A percentile compares a stretch with the other conserved stretches of the same genome.
These are phyloP conservation scores for Trypanosoma brucei DNA, from an alignment of 208 protist species.

Conservation along the genomic window DNA sequence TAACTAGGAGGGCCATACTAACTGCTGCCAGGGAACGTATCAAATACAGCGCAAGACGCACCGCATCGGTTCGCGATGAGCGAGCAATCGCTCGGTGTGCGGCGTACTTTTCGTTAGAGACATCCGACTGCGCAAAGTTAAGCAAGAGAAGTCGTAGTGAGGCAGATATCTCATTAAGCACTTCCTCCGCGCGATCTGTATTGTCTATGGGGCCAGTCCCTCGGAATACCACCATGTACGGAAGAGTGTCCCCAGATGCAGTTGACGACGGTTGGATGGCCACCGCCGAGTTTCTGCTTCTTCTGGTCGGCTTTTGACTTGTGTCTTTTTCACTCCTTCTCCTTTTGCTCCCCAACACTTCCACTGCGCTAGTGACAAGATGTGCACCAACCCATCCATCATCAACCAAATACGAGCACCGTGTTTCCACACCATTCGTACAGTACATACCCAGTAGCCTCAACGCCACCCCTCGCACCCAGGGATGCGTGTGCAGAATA, in stretches of 20 bases:
- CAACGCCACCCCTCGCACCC: slow-evolving; percentile 70
- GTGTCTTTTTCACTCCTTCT: not conserved
- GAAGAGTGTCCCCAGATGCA: not conserved
- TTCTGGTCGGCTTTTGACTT: not conserved
- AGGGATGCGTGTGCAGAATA: slow-evolving; percentile 74
- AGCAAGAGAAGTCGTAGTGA: slow-evolving; percentile 28
- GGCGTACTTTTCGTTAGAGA: slow-evolving; percentile 73
- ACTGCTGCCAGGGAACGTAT: slow-evolving; percentile 34
- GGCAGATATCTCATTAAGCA: slow-evolving; percentile 7
- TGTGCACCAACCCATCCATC: slow-evolving; percentile 16
- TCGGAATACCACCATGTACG: slow-evolving; percentile 14
- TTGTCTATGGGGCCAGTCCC: slow-evolving; percentile 5
- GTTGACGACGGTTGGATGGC: not conserved
- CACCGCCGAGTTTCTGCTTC: not conserved
- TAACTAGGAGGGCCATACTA: slow-evolving; percentile 29
- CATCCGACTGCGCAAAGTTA: slow-evolving; percentile 63
- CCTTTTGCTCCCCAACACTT: slow-evolving; percentile 1
- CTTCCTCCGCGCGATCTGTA: slow-evolving; percentile 3
- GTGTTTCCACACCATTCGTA: slow-evolving; percentile 64
- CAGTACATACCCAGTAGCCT: slow-evolving; percentile 74
- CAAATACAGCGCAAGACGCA: slow-evolving; percentile 70
- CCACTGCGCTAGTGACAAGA: not conserved
- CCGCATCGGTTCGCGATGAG: slow-evolving; percentile 52
- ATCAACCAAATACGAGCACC: slow-evolving; percentile 43
- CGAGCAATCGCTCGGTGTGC: slow-evolving; percentile 65